These are phyloP conservation scores for Haberlea rhodopensis DNA, from an alignment of 257 asterid species.

Conservation along the genomic window DNA sequence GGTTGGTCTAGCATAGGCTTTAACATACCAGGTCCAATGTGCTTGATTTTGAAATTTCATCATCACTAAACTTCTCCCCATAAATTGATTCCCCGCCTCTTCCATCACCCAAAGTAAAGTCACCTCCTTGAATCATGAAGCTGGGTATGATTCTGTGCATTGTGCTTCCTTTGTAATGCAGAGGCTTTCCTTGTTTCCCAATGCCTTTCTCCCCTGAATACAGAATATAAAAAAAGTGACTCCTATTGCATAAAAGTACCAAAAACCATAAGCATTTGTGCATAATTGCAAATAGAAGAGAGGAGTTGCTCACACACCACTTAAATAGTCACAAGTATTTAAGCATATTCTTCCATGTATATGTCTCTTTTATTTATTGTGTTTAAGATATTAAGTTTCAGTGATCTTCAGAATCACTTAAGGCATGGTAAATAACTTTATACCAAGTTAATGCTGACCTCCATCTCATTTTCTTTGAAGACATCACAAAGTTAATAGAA, in stretches of 20 bases:
- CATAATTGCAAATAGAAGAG: not conserved
- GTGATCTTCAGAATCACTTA: not conserved
- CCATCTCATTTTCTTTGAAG: conserved; percentile 3
- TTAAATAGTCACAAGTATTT: not conserved
- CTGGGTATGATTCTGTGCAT: conserved; percentile 95
- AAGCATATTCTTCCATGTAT: not conserved
- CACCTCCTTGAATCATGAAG: conserved; percentile 99
- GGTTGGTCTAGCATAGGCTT: not conserved
- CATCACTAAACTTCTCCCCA: conserved; percentile 88
- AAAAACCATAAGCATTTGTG: not conserved
- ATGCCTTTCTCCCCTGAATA: conserved; percentile 81
- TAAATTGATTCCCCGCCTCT: conserved; percentile 96
- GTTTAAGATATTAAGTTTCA: not conserved
- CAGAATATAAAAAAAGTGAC: conserved; percentile 13
- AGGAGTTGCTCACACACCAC: not conserved
- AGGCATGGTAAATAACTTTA: not conserved
- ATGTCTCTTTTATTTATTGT: too few relatives aligned
- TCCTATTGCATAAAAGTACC: conserved; percentile 10
- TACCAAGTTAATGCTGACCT: not conserved
- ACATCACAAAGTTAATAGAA: not conserved
- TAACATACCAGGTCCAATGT: conserved; percentile 82
- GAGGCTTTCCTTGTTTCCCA: conserved; percentile 84
- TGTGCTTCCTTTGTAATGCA: conserved; percentile 85
- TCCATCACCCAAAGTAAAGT: conserved; percentile 95
- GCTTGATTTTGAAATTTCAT: conserved; percentile 92